These are phyloP conservation scores for Takashimella koratensis DNA, from an alignment of 1,284 basidiomycete species.

Conservation along the genomic window DNA sequence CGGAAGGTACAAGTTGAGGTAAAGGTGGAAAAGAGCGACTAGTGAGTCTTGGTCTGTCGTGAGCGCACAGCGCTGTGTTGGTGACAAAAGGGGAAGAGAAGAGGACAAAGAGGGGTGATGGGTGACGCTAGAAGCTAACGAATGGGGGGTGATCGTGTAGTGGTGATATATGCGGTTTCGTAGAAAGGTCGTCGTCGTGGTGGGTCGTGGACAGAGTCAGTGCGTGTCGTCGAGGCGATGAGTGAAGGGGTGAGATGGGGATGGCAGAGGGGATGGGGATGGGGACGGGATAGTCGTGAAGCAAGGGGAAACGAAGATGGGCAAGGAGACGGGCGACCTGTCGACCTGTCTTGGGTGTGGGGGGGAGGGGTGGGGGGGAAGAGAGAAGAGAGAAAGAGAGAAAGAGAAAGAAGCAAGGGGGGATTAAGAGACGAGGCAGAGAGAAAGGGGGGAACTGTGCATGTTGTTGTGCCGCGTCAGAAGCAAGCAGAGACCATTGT, in stretches of 20 bases:
- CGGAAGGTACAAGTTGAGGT: background rate
- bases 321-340: too few relatives aligned
- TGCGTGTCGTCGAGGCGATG: too few relatives aligned
- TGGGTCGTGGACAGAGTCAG: background rate
- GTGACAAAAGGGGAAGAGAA: conserved; percentile 1
- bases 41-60: too few relatives aligned
- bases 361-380: too few relatives aligned
- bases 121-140: background rate
- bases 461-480: too few relatives aligned
- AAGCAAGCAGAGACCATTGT: too few relatives aligned
- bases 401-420: conserved; percentile 1
- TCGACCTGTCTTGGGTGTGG: too few relatives aligned
- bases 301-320: background rate
- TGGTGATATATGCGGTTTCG: background rate
- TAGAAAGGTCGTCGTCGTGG: background rate
- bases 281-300: too few relatives aligned
- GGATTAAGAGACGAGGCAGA: background rate
- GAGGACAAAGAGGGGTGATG: background rate
- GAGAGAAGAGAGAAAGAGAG: too few relatives aligned
- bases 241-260: too few relatives aligned
- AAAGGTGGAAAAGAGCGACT: background rate
- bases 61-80: too few relatives aligned
- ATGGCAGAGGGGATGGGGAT: too few relatives aligned
- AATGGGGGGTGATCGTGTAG: background rate
- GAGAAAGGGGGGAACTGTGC: background rate